Evolutionary conservation across 768 basidiomycete genomes (phyloP).

Genomic region (Gloeophyllum trabeum): DNA sequence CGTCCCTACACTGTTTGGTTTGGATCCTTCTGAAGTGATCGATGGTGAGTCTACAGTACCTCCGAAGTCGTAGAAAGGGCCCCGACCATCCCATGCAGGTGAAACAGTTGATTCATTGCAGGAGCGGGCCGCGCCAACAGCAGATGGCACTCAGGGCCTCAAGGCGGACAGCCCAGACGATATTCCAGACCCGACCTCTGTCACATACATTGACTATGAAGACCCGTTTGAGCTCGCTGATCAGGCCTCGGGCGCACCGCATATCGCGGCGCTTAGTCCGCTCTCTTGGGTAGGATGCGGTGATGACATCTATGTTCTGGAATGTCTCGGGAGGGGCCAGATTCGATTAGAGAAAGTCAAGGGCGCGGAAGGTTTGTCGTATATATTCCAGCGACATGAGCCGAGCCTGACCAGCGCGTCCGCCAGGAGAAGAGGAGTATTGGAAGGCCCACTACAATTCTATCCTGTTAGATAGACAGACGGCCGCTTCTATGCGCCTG

Average conservation of each 20-base stretch:
- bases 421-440: conserved; percentile 13
- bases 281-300: conserved; percentile 81
- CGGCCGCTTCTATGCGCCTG: conserved; percentile 30
- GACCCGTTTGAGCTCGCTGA: conserved; percentile 55
- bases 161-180: conserved; percentile 16
- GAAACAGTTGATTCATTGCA: conserved; percentile 38
- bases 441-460: conserved; percentile 48
- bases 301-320: conserved; percentile 55
- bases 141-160: too few relatives aligned
- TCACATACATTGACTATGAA: conserved; percentile 70
- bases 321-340: conserved; percentile 60
- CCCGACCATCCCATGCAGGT: conserved; percentile 23
- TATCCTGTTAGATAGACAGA: conserved; percentile 30
- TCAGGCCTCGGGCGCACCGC: conserved; percentile 37
- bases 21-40: conserved; percentile 62
- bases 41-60: conserved; percentile 33
- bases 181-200: conserved; percentile 44
- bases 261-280: conserved; percentile 39
- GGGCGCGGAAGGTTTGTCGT: conserved; percentile 22
- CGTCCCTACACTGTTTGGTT: conserved; percentile 74
- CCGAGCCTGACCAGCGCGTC: not conserved
- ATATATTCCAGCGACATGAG: not conserved
- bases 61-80: conserved; percentile 3
- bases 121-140: conserved; percentile 21
- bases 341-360: conserved; percentile 45